Conservation (phyloP, 2,329 filamentous ascomycete species). For the Verticillium klebahnii region DNA sequence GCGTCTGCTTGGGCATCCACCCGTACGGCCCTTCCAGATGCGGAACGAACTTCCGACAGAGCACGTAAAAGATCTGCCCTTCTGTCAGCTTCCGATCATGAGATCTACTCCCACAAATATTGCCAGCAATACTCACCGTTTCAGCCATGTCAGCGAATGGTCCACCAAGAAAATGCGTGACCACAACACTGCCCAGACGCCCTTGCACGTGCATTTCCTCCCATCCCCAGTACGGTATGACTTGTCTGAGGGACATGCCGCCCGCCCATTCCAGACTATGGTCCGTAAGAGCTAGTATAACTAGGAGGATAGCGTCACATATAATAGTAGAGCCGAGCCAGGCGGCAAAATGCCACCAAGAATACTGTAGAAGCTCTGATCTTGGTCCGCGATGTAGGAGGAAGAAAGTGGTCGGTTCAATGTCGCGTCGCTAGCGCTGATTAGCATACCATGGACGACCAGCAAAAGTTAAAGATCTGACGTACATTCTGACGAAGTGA, state of each 20-base stretch:
- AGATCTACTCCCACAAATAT: background rate
- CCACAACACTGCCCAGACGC: background rate
- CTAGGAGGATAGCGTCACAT: background rate
- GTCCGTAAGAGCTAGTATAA: background rate
- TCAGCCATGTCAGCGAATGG: constrained; percentile 1
- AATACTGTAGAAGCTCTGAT: background rate
- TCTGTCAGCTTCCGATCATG: background rate
- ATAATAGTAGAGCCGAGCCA: background rate
- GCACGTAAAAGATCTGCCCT: background rate
- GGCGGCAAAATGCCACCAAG: background rate
- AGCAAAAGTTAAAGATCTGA: background rate
- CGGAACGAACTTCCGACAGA: background rate
- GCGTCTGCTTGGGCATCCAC: background rate
- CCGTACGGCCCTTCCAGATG: background rate
- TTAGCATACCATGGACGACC: background rate
- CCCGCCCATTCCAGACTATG: background rate
- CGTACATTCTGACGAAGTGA: background rate
- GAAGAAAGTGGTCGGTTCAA: background rate
- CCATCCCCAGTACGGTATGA: constrained; percentile 1
- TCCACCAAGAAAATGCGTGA: background rate
- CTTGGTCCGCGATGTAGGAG: background rate
- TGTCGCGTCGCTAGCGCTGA: background rate
- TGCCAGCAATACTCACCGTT: background rate
- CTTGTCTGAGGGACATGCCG: background rate
- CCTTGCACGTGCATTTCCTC: background rate